Evolutionary conservation across 345 rosid species (phyloP).

Genomic region (Streptanthus diversifolius): DNA sequence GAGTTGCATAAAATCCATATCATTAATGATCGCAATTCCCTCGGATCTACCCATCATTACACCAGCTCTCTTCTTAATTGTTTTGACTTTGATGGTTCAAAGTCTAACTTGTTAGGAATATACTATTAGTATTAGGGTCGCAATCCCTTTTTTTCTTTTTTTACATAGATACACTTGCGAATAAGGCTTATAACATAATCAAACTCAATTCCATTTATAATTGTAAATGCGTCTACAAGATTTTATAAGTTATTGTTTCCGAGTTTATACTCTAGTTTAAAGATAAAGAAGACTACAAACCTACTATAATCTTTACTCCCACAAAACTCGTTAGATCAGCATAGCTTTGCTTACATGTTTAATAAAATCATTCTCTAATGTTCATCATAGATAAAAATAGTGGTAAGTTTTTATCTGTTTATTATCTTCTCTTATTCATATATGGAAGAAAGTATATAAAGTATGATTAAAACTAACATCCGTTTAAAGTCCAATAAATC

Average conservation of each 20-base stretch:
- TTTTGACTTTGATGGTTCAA: conserved; percentile 9
- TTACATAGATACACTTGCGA: conserved; percentile 1
- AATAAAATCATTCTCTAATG: neutral
- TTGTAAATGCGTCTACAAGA: neutral
- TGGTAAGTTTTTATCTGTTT: no score
- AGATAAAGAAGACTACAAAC: neutral
- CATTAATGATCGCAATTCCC: conserved; percentile 11
- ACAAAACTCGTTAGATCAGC: neutral
- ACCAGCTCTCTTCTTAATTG: neutral
- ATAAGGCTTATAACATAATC: neutral
- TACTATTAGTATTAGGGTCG: neutral
- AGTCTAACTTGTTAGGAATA: conserved; percentile 1
- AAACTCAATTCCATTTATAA: neutral
- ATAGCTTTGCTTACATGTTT: neutral
- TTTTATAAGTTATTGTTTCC: neutral
- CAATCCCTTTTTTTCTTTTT: no score
- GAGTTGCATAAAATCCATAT: conserved; percentile 5
- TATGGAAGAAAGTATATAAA: no score
- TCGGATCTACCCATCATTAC: conserved; percentile 25
- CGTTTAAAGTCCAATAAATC: neutral
- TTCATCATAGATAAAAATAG: no score
- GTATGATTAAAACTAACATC: no score
- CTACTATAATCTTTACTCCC: neutral
- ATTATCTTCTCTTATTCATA: no score
- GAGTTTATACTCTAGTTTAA: neutral